Base-by-base conservation (phyloP, 768 basidiomycete genomes). In the Tulasnella sp. region DNA sequence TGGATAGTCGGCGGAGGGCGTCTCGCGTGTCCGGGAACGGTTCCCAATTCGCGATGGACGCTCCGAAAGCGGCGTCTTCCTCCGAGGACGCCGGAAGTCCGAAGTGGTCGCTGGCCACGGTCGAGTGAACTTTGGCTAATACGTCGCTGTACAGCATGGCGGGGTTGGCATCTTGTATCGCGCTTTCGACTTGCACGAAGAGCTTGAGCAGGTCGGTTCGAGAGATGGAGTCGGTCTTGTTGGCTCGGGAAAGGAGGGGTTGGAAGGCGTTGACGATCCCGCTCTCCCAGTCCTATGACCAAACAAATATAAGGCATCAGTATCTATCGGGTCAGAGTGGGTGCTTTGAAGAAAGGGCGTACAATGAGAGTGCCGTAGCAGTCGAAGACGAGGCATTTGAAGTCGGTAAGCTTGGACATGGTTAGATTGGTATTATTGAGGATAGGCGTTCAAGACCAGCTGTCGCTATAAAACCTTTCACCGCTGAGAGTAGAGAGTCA, bases 281-380 rank as follows among this genome's bases (percentile, higher is more conserved):
- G 7, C 89, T 88, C 85, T 94, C 93, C 93, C 93, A 94, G 84
- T 95, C 92, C 89, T 92, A 64, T 31, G 28, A 34, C 72, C 58
- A n/a, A n/a, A n/a, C n/a, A n/a, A n/a, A n/a, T n/a, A n/a, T n/a
- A n/a, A n/a, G n/a, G n/a, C n/a, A n/a, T n/a, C n/a, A n/a, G n/a
- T n/a, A n/a, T n/a, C n/a, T n/a, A n/a, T n/a, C n/a, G n/a, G n/a
- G n/a, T n/a, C n/a, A n/a, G n/a, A n/a, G n/a, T n/a, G n/a, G n/a
- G n/a, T n/a, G n/a, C n/a, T n/a, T n/a, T n/a, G n/a, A n/a, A n/a
- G n/a, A n/a, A n/a, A n/a, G n/a, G n/a, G n/a, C n/a, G n/a, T n/a
- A n/a, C 91, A 69, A 90, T 86, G 75, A 94, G 89, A 0, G 94
- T 95, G 4, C 92, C 93, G 82, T 94, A 94, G 81, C 93, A 92